Evolutionary conservation across 1,284 basidiomycete genomes (phyloP), one percentile per base, ranked within the genome.

Genomic region (Bondarzewia mesenterica): DNA sequence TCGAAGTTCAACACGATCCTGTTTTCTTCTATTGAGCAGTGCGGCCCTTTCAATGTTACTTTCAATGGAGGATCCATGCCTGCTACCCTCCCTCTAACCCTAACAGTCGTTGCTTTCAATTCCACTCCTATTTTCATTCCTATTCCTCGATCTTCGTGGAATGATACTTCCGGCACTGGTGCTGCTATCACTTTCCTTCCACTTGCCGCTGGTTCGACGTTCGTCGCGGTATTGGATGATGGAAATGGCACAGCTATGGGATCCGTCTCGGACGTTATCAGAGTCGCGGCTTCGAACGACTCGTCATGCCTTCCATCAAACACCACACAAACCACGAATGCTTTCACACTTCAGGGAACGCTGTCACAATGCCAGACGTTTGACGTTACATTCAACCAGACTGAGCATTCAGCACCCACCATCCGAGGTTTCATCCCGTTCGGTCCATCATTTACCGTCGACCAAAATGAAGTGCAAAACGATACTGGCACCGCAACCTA

Each of bases 201-300:
- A 7, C 63, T 80, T 15, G 53, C 68, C 3, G 71, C 67, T 2
- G 72, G 70, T 26, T 72, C 74, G 5, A 58, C 63, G 20, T 81
- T 82, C 51, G 58, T 84, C 45, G 77, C 77, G 1, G 76, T 77
- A 10, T 67, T 83, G 29, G 73, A 79, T 51, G 71, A 77, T 57
- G 42, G 25, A 0, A 51, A 57, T 10, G 74, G 72, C 7, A 54
- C 62, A 5, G 63, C 61, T 48, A 59, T 71, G 5, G 72, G 72
- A 2, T 53, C 55, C 21, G 65, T 75, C 4, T 81, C 79, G 22
- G 73, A 78, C 53, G 56, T 82, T 20, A 70, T 75, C 42, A 62
- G 58, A 16, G 68, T 82, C 20, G 57, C 66, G 6, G 59, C 70
- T 7, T 76, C 67, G 35, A 53, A 60, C 26, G 63, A 73, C 55